Conservation (phyloP, 306 rosid genomes). For the Malus sieversii region DNA sequence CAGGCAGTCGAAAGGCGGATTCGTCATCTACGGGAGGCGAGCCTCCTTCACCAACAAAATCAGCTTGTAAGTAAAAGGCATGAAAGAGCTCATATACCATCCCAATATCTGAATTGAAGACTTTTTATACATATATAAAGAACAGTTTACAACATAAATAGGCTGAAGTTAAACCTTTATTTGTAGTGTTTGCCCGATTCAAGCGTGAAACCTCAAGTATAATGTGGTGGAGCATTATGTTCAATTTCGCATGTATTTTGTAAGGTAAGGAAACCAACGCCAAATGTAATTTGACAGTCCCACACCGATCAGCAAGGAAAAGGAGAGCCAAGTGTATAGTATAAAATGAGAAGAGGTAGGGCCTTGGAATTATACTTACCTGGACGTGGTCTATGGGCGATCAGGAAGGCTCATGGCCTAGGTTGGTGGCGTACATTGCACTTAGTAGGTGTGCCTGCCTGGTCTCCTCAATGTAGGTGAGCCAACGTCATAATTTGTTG, state of each 20-base stretch:
- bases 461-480: constrained; percentile 53
- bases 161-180: no score
- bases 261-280: background rate
- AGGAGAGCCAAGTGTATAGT: accelerated
- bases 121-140: background rate
- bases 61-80: no score
- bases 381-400: constrained; percentile 58
- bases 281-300: background rate
- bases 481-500: constrained; percentile 68
- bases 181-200: no score
- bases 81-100: no score
- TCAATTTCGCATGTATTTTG: background rate
- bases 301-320: background rate
- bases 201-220: no score
- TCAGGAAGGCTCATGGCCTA: constrained; percentile 45
- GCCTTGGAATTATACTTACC: background rate
- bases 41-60: no score
- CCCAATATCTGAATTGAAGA: background rate
- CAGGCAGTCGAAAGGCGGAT: no score
- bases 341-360: background rate
- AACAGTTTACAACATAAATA: background rate
- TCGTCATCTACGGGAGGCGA: no score
- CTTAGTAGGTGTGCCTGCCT: constrained; percentile 39
- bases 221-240: no score
- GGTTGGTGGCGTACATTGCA: constrained; percentile 50